These are phyloP conservation scores for Baudoinia panamericana DNA, from an alignment of 495 filamentous ascomycete genomes.

Conservation along the genomic window DNA sequence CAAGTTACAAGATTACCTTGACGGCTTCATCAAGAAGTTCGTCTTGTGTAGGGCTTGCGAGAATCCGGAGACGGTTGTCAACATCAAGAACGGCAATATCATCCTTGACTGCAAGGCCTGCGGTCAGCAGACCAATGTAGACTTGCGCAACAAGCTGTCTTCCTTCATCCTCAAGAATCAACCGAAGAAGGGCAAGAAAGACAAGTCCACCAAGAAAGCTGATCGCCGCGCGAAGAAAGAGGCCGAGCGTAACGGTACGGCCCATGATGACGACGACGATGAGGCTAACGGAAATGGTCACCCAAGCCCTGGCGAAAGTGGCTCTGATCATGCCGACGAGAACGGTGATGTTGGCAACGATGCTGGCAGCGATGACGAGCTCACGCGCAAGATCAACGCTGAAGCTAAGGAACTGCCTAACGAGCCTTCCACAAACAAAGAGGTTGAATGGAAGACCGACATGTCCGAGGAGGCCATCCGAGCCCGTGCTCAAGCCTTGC, in stretches of 20 bases:
- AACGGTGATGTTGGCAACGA: conserved; percentile 58
- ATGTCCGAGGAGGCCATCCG: conserved; percentile 89
- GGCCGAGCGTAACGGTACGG: conserved; percentile 47
- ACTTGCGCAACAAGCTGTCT: conserved; percentile 87
- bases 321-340: conserved; percentile 60
- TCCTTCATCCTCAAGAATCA: conserved; percentile 94
- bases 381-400: conserved; percentile 77
- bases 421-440: conserved; percentile 53
- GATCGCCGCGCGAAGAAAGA: conserved; percentile 57
- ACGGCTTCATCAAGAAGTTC: conserved; percentile 95
- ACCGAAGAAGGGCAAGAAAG: conserved; percentile 91
- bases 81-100: conserved; percentile 84
- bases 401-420: conserved; percentile 69
- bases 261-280: conserved; percentile 49
- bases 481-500: conserved; percentile 81
- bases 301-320: conserved; percentile 54
- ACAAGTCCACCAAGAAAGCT: conserved; percentile 78
- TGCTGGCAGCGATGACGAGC: conserved; percentile 80
- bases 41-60: conserved; percentile 99
- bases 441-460: conserved; percentile 89
- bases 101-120: conserved; percentile 96
- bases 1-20: conserved; percentile 96
- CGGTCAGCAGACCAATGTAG: conserved; percentile 79
- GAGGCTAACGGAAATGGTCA: conserved; percentile 40
- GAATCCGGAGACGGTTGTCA: conserved; percentile 94